Evolutionary conservation across 2,329 filamentous ascomycete genomes (phyloP).

Genomic region (Xylaria sp.): DNA sequence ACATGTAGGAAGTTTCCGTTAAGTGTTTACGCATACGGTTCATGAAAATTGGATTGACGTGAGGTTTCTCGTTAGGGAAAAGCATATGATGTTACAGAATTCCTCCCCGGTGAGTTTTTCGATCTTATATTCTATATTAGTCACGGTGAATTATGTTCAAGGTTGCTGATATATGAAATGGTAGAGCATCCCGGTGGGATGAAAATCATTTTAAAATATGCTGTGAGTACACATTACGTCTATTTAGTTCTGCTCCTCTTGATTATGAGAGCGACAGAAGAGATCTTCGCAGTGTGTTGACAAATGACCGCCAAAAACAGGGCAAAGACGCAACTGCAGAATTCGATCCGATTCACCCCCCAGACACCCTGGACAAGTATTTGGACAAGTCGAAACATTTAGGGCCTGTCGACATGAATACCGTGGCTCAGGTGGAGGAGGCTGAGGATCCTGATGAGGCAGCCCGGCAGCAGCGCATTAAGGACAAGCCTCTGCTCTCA

Average conservation of each 20-base stretch:
- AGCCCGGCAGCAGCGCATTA: constrained; percentile 78
- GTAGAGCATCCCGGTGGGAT: constrained; percentile 86
- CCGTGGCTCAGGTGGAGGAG: constrained; percentile 75
- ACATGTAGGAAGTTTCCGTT: constrained; percentile 62
- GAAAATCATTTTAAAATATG: constrained; percentile 97
- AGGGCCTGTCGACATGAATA: constrained; percentile 88
- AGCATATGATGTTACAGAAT: constrained; percentile 90
- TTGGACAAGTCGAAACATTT: constrained; percentile 87
- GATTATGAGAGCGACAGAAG: too few species aligned
- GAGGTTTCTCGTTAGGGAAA: constrained; percentile 63
- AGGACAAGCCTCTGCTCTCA: constrained; percentile 80
- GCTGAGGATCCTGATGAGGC: constrained; percentile 74
- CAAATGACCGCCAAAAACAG: constrained; percentile 45
- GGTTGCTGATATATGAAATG: constrained; percentile 20
- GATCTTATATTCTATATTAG: not conserved
- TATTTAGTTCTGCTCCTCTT: not conserved
- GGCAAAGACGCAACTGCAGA: constrained; percentile 94
- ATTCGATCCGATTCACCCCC: constrained; percentile 88
- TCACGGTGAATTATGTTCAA: not conserved
- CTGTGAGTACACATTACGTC: constrained; percentile 57
- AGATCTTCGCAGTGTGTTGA: not conserved
- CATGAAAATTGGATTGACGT: constrained; percentile 22
- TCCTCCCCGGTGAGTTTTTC: constrained; percentile 70
- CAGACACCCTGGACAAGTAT: constrained; percentile 87
- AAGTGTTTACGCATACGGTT: not conserved